Percentiles rank a stretch among this genome's conserved stretches.
These are phyloP conservation scores for Musa schizocarpa DNA, from an alignment of 176 grass and related monocot genomes.

Conservation along the genomic window DNA sequence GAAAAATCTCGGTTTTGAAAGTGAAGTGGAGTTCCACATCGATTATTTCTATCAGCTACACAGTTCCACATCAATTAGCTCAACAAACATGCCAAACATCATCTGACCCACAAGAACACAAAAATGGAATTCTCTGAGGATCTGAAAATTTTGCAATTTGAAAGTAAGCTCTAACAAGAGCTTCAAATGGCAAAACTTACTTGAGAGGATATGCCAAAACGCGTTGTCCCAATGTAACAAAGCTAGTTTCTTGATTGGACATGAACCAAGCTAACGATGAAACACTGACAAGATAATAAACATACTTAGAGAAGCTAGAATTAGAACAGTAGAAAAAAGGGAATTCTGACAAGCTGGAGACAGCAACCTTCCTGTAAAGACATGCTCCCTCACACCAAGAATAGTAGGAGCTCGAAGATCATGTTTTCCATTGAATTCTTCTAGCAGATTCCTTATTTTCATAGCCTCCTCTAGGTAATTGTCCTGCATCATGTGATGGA, in stretches of 20 bases:
- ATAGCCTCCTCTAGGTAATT: conserved; percentile 96
- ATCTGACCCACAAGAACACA: too few species aligned
- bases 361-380: conserved; percentile 86
- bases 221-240: conserved; percentile 97
- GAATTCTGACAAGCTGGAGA: conserved; percentile 18
- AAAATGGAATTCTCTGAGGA: too few species aligned
- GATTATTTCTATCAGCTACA: too few species aligned
- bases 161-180: too few species aligned
- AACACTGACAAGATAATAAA: conserved; percentile 44
- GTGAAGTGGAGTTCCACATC: too few species aligned
- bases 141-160: too few species aligned
- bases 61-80: too few species aligned
- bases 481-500: conserved; percentile 33
- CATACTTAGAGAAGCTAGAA: conserved; percentile 8
- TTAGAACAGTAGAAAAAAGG: conserved; percentile 17
- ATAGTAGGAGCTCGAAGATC: conserved; percentile 64
- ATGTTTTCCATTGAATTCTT: conserved; percentile 73
- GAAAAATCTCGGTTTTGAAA: too few species aligned
- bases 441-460: conserved; percentile 98
- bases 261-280: conserved; percentile 93
- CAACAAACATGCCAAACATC: too few species aligned
- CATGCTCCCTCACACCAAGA: conserved; percentile 92
- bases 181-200: conserved; percentile 44
- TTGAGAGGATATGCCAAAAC: conserved; percentile 80
- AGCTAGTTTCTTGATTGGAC: conserved; percentile 97